A percentile compares a stretch with the other conserved stretches of the same genome.
Evolutionary conservation across 108 stramenopile species (phyloP).

Genomic region (Nannochloropsis oceanica): DNA sequence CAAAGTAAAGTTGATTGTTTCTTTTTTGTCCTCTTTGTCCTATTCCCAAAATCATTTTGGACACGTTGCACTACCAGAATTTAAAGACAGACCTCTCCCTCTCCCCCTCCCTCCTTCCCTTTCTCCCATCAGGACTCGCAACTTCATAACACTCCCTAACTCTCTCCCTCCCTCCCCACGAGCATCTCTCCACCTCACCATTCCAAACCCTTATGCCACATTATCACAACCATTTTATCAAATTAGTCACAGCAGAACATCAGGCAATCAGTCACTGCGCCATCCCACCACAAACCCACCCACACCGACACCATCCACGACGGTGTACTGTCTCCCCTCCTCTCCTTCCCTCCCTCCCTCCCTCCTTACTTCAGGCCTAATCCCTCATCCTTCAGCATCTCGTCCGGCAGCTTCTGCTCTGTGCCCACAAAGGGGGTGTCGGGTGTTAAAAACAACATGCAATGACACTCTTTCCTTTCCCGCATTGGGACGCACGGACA

Average conservation of each 20-base stretch:
- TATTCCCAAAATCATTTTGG: no score
- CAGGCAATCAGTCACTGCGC: no score
- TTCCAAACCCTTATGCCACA: no score
- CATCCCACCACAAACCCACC: no score
- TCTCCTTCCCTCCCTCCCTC: not conserved
- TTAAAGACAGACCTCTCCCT: not conserved
- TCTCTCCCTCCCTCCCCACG: not conserved
- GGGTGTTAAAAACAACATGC: not conserved
- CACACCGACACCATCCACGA: no score
- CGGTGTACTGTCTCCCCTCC: no score
- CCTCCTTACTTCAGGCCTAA: not conserved
- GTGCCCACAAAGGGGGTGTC: not conserved
- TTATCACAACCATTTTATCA: no score
- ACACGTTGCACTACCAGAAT: no score
- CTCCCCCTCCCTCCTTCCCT: not conserved
- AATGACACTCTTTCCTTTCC: not conserved
- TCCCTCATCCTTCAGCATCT: not conserved
- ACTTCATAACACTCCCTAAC: not conserved
- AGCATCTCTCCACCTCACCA: no score
- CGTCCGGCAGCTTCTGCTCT: not conserved
- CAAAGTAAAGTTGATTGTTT: no score
- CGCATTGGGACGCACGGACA: conserved; percentile 61
- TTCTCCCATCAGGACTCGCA: not conserved
- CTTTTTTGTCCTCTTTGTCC: no score
- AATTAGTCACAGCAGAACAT: no score